Conservation (phyloP, 202 grass and related monocot genomes). For the Cymbopogon flexuosus region DNA sequence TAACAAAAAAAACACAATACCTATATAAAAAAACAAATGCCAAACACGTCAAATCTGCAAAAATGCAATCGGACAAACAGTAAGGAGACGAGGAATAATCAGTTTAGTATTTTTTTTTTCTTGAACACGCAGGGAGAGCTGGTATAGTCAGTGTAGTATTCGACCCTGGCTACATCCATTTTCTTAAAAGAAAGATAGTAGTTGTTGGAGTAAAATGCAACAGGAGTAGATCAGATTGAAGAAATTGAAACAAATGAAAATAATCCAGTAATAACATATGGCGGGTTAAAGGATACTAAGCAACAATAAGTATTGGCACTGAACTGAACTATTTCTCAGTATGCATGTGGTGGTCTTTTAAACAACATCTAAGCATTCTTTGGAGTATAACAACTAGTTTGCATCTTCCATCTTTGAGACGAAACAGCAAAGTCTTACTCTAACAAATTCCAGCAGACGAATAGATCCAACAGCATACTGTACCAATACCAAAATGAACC, state of each 20-base stretch:
- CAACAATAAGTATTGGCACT: background rate
- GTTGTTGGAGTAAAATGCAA: too few relatives aligned
- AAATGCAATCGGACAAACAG: background rate
- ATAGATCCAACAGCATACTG: slow-evolving; percentile 15
- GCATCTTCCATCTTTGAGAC: background rate
- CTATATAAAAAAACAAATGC: background rate
- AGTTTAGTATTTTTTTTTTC: background rate
- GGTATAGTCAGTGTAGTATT: slow-evolving; percentile 1
- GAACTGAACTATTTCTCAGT: background rate
- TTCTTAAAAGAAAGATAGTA: background rate
- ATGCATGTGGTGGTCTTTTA: background rate
- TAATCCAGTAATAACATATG: background rate
- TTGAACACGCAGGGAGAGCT: background rate
- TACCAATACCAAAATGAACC: background rate
- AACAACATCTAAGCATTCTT: background rate
- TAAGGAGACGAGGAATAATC: background rate
- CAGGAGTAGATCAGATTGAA: background rate
- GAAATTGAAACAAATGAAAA: slow-evolving; percentile 21
- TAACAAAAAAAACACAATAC: background rate
- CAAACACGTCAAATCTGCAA: slow-evolving; percentile 16
- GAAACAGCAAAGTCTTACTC: slow-evolving; percentile 8
- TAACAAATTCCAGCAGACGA: background rate
- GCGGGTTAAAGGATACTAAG: slow-evolving; percentile 10
- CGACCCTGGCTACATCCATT: background rate
- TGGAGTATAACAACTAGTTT: background rate